Base-by-base conservation (phyloP, 768 basidiomycete species). In the Lactarius hengduanensis region DNA sequence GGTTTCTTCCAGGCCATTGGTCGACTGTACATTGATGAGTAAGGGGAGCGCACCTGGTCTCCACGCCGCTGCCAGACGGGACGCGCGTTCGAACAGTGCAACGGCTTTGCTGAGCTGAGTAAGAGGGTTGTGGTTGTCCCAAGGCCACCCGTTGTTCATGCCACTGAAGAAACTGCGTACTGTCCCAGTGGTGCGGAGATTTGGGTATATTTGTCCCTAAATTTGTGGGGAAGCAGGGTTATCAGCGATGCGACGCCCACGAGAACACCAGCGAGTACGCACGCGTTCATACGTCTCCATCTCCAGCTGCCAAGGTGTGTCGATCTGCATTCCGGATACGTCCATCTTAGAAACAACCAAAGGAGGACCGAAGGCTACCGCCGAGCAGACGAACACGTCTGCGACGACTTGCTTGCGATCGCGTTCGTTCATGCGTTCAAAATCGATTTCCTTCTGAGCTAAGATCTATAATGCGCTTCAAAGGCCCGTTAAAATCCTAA, bases 391-490 rank as follows among this genome's bases (percentile, higher is more conserved):
- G 73, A 76, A 98, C 96, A 98, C 97, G 86, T 99, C 97, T 13
- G 96, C 87, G 3, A 97, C 91, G 62, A 99, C 96, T 76, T 98
- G 97, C 75, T 95, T 95, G 71, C 94, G 85, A 75, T 99, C 97
- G 45, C 94, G 85, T 76, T 98, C 94, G 43, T 84, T 90, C 96
- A 99, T 98, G 59, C 91, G 86, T 73, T 96, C 94, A 78, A 98
- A 99, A 78, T 98, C 95, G 72, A 99, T 86, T 77, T 99, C 95
- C 74, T 99, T 97, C 40, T 94, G 81, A 4, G 96, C 96, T 71
- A 94, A 91, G 40, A 90, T 75, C 92, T 94, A 69, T 2, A 11
- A 57, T 73, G 62, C 43, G 67, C 32, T 36, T 59, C 26, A 26
- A 68, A 36, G 32, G 56, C 34, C n/a, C 22, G 22, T 22, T 18